Evolutionary conservation across 768 basidiomycete genomes (phyloP), one percentile per base, ranked within the genome.

Genomic region (Leccinum fibrillosum): DNA sequence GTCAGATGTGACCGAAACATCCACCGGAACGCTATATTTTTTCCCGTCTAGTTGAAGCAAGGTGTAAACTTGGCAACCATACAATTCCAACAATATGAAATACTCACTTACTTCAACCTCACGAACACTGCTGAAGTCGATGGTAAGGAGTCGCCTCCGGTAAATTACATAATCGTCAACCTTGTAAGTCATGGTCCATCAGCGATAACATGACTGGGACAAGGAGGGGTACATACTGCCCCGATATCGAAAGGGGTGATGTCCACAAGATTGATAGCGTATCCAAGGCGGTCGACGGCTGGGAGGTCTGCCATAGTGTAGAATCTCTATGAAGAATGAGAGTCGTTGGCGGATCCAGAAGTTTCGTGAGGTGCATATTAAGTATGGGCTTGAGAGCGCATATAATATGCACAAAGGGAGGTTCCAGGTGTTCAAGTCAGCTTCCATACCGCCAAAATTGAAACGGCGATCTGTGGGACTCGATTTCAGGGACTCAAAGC

Each of bases 211-310:
- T 17, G 17, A 39, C 13, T n/a, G 17, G 1, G 37, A 39, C 37
- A 39, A 39, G 17, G 37, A 21, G 11, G 39, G 52, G 7, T 19
- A 57, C 56, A n/a, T 45, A 54, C 57, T 17, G 53, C 45, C 4
- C 47, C 53, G 26, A 58, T 58, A 37, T 58, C 52, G 23, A 58
- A 58, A 4, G 57, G 57, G 35, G 53, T 54, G 28, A 58, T 48
- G 11, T 30, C 47, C 7, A 7, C 17, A 2, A 58, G 52, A 49
- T 58, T 54, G 53, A 58, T 11, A 1, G 53, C 52, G 39, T 58
- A 58, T 9, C 57, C 57, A 49, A 58, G 53, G 30, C 52, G 57
- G n/a, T 58, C 57, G 28, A 56, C 35, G 21, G 55, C 55, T 15
- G 55, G 55, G 26, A 56, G 55, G n/a, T 56, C 37, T 17, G 37